Evolutionary conservation across 202 grass and related monocot genomes (phyloP), one percentile per base, ranked within the genome.

Genomic region (Schoenoplectus triqueter): DNA sequence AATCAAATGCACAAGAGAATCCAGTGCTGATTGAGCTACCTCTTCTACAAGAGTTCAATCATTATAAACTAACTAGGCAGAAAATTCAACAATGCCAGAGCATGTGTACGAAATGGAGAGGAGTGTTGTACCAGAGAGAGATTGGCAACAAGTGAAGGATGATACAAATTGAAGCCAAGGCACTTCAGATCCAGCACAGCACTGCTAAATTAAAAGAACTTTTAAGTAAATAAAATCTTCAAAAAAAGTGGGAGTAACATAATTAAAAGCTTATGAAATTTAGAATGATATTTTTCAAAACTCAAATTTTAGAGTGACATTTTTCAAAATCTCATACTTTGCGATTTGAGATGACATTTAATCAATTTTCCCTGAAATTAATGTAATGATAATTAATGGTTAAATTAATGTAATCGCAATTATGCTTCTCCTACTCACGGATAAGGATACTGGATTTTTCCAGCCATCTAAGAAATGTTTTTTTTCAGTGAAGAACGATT

Each of bases 101-200:
- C 6, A 3, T 0, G 17, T 46, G 42, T 39, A 72, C 11, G 13
- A 50, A 47, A 79, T 81, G 21, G 9, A 14, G 67, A 44, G 42
- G 13, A 11, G 41, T 45, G 39, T 47, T 7, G n/a, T 82, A 97
- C 95, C 92, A 87, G 95, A 85, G 63, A 31, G 31, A 93, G 69
- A 66, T 80, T 85, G 50, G 87, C 69, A 17, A 93, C 71, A 56
- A 97, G 64, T 17, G 92, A 82, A 11, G 91, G 92, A 77, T 97
- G 92, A 82, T 97, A 93, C 76, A 97, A 87, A 69, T 86, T 78
- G 83, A 97, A 97, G 40, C 92, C 95, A 15, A 97, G 88, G 88
- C 90, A 94, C 83, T 91, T 97, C 75, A 97, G 82, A 19, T 92
- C 88, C 44, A 89, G 80, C 51, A 69, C 82, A 7, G 91, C 84